Conservation (phyloP, 352 stramenopile genomes). For the Globisporangium cystogenes region DNA sequence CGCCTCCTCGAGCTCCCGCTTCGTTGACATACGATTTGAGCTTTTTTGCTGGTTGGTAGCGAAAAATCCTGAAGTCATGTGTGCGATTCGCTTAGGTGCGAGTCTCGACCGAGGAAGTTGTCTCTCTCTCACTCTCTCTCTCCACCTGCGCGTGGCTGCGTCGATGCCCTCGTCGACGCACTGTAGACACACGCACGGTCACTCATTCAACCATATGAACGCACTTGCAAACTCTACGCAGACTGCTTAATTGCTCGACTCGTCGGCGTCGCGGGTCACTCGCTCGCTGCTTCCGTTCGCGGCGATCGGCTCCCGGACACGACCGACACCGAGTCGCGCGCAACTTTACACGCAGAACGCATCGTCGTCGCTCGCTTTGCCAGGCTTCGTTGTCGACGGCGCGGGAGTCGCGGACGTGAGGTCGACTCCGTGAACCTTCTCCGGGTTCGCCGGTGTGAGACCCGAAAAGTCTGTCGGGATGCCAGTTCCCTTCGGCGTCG, state of each 20-base stretch:
- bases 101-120: too few species aligned
- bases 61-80: too few species aligned
- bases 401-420: slow-evolving; percentile 5
- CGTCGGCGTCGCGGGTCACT: neutral
- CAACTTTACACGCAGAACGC: slow-evolving; percentile 9
- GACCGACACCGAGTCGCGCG: neutral
- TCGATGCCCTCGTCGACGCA: too few species aligned
- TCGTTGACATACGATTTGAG: neutral
- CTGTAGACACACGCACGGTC: neutral
- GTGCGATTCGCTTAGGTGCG: neutral
- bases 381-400: slow-evolving; percentile 10
- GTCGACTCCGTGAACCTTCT: slow-evolving; percentile 15
- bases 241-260: neutral
- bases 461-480: slow-evolving; percentile 11
- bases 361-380: neutral
- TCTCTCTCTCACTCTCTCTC: too few species aligned
- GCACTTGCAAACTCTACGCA: neutral
- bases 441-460: slow-evolving; percentile 7
- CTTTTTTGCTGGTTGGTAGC: neutral
- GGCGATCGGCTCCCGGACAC: neutral
- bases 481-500: slow-evolving; percentile 5
- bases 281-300: neutral
- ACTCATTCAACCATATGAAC: neutral
- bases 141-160: too few species aligned
- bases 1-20: neutral